Percentiles rank a stretch among this genome's conserved stretches.
Evolutionary conservation across 345 rosid species (phyloP).

Genomic region (Hibiscus trionum): DNA sequence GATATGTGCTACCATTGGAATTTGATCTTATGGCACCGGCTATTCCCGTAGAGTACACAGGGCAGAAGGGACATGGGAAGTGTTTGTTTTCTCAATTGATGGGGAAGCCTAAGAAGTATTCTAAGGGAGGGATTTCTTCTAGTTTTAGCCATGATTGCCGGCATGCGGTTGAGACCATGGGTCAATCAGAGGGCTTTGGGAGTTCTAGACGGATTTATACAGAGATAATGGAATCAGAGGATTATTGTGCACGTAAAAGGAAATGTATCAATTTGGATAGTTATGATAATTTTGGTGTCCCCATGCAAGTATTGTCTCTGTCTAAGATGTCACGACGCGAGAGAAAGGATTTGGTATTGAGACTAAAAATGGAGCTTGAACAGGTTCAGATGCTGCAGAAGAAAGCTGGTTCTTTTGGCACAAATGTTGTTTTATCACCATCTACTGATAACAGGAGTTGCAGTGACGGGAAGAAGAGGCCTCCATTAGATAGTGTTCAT

Average conservation of each 20-base stretch:
- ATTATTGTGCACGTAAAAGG: constrained; percentile 45
- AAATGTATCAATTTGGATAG: constrained; percentile 49
- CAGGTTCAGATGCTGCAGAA: constrained; percentile 54
- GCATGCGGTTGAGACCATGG: constrained; percentile 53
- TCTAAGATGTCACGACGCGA: constrained; percentile 54
- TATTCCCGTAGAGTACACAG: constrained; percentile 51
- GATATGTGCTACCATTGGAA: constrained; percentile 16
- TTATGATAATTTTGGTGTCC: constrained; percentile 36
- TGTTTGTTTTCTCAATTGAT: constrained; percentile 31
- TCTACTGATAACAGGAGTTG: constrained; percentile 54
- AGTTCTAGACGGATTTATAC: constrained; percentile 47
- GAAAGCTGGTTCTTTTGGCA: constrained; percentile 38
- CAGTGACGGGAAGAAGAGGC: constrained; percentile 61
- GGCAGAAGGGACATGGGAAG: constrained; percentile 40
- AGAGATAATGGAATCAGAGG: constrained; percentile 55
- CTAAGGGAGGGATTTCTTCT: constrained; percentile 52
- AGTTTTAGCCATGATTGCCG: constrained; percentile 55
- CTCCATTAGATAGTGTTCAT: constrained; percentile 25
- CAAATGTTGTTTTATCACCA: constrained; percentile 38
- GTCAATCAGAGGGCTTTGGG: constrained; percentile 67
- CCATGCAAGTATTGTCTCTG: constrained; percentile 47
- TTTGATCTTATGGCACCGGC: constrained; percentile 52
- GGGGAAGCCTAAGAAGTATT: constrained; percentile 66
- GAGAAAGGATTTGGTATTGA: constrained; percentile 46
- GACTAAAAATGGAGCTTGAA: constrained; percentile 66